Base-by-base conservation (phyloP, 805 yeast genomes). In the Candida nitratophila region DNA sequence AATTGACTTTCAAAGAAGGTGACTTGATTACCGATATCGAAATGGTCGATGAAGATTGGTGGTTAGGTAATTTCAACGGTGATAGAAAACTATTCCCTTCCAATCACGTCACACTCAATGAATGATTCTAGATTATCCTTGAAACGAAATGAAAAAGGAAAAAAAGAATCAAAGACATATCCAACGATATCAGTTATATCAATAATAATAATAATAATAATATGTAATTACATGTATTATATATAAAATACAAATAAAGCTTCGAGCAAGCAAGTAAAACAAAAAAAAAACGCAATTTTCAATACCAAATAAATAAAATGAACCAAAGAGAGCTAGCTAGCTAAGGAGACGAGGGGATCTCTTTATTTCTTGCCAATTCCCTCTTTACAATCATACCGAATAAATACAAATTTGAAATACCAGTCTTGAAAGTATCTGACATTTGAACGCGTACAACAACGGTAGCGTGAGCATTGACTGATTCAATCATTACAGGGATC, bases 11-110 rank as follows among this genome's bases (percentile, higher is more conserved):
- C 63, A 75, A 70, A 21, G 96, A 87, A 59, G 95, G 91, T 43
- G 98, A 88, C 53, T 56, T 72, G 47, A 88, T 93, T 49, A 69
- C 79, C 17, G 85, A 88, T 47, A 84, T 93, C 49, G 95, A 89
- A 54, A 85, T 86, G 62, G 84, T 86, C 16, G 96, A 89, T 55
- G 96, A 87, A 39, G 96, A 87, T 60, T 93, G 99, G 99, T 93
- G 98, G 98, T 72, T 84, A 44, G 99, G 99, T 42, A 80, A 77
- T 49, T 73, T 82, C 53, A 67, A 79, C 29, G 96, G 96, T 38
- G 84, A 79, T 52, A 74, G 76, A 52, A 93, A 93, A 46, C 70
- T 91, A 44, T 90, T 91, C 80, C 99, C 99, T 43, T 80, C 96
- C 36, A 89, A 87, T 65, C 88, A 86, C 60, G 98, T 93, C 41